These are phyloP conservation scores for Mitragyna speciosa DNA, from an alignment of 257 asterid genomes.

Conservation along the genomic window DNA sequence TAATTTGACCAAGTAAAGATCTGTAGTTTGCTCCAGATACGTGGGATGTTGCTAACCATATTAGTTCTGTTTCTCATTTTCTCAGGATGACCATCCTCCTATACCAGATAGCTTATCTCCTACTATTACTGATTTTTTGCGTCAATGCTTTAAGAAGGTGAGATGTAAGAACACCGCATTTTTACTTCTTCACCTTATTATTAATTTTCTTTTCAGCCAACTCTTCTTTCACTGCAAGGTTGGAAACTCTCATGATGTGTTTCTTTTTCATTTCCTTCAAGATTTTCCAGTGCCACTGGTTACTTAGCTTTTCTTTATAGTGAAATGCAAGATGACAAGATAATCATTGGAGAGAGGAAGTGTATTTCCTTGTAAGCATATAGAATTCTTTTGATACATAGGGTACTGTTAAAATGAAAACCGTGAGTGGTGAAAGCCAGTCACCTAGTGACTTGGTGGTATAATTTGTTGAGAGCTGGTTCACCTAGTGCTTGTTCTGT, in stretches of 20 bases:
- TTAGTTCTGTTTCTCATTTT: conserved; percentile 1
- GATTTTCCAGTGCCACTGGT: background rate
- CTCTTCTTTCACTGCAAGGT: background rate
- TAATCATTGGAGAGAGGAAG: background rate
- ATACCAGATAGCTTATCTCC: conserved; percentile 53
- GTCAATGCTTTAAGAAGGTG: conserved; percentile 56
- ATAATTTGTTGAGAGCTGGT: background rate
- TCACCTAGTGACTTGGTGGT: background rate
- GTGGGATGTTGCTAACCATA: background rate
- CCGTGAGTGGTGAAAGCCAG: background rate
- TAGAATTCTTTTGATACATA: background rate
- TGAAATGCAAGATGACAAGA: background rate
- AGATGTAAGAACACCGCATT: conserved; percentile 8
- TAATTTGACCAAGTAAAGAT: background rate
- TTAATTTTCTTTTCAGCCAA: background rate
- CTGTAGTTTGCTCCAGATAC: background rate
- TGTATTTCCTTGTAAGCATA: background rate
- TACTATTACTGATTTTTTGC: conserved; percentile 48
- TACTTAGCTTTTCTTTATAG: background rate
- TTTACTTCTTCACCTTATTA: background rate
- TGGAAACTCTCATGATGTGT: background rate
- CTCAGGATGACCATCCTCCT: conserved; percentile 55
- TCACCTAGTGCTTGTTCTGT: background rate
- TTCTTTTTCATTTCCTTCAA: background rate
- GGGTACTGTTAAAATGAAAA: background rate